Conservation (phyloP, 768 basidiomycete genomes). For the Dendrothele bispora region DNA sequence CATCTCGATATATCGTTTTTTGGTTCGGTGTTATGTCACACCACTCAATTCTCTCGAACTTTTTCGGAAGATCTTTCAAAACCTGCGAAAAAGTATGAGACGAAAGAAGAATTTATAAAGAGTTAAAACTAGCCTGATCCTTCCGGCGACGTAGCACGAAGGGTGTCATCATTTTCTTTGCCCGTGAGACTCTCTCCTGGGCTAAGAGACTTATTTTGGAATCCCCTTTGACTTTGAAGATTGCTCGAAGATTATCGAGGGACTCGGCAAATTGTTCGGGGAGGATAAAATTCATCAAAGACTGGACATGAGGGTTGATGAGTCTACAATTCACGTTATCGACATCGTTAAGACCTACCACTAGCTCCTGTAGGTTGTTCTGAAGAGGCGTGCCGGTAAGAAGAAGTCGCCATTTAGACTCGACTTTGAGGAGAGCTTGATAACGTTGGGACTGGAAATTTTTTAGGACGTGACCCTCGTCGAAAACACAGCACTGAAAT, state of each 20-base stretch:
- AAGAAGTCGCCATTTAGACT: conserved; percentile 86
- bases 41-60: conserved; percentile 92
- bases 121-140: conserved; percentile 67
- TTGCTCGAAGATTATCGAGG: conserved; percentile 79
- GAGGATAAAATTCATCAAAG: conserved; percentile 96
- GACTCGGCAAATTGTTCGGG: conserved; percentile 84
- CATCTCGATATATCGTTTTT: conserved; percentile 79
- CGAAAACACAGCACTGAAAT: conserved; percentile 84
- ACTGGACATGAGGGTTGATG: conserved; percentile 48
- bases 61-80: conserved; percentile 88
- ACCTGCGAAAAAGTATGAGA: conserved; percentile 52
- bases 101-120: not conserved
- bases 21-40: conserved; percentile 91
- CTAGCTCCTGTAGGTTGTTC: conserved; percentile 87
- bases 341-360: conserved; percentile 52
- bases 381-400: conserved; percentile 96
- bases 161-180: conserved; percentile 99
- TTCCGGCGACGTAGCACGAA: conserved; percentile 97
- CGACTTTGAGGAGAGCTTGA: conserved; percentile 80
- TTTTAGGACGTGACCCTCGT: conserved; percentile 97
- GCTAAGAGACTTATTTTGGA: conserved; percentile 86
- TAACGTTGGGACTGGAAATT: conserved; percentile 98
- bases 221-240: conserved; percentile 97
- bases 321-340: not conserved
- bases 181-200: conserved; percentile 89